phyloP scores from a whole-genome alignment of 139 green algal genomes.

The Tetradesmus lagerheimii region DNA sequence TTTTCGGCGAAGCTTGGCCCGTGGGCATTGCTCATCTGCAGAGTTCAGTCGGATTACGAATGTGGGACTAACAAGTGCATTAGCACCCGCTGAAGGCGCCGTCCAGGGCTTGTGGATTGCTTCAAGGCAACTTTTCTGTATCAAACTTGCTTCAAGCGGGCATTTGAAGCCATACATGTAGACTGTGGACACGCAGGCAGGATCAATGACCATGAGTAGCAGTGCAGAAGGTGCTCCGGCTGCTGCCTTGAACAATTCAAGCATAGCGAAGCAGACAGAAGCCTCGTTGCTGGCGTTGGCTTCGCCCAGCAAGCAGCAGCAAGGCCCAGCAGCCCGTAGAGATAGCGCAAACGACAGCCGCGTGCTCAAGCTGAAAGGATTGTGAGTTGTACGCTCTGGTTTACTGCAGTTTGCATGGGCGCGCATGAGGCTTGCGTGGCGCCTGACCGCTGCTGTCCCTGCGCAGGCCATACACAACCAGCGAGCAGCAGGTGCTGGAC shows the following conservation, averaged over 20 bases:
- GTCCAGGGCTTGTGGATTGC: not conserved
- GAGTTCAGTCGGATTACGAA: no score
- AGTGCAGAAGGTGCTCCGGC: not conserved
- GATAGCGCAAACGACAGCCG: constrained; percentile 35
- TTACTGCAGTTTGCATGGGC: no score
- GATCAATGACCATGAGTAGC: constrained; percentile 26
- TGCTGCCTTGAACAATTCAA: not conserved
- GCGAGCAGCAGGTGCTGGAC: constrained; percentile 59
- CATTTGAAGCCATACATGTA: not conserved
- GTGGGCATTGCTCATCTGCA: no score
- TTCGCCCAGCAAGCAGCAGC: constrained; percentile 15
- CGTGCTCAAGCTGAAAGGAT: constrained; percentile 60
- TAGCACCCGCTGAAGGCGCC: not conserved
- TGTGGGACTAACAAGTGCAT: not conserved
- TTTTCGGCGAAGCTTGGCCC: no score
- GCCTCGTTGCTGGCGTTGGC: not conserved
- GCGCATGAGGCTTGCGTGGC: not conserved
- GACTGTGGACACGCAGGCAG: not conserved
- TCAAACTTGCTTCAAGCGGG: not conserved
- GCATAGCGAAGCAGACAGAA: not conserved
- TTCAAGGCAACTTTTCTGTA: not conserved
- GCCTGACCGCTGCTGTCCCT: constrained; percentile 5
- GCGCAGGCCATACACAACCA: constrained; percentile 56
- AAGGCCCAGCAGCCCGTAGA: not conserved
- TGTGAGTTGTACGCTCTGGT: not conserved